A percentile compares a stretch with the other conserved stretches of the same genome.
Evolutionary conservation across 148 eudicot genomes (phyloP).

Genomic region (Rhododendron vialii): DNA sequence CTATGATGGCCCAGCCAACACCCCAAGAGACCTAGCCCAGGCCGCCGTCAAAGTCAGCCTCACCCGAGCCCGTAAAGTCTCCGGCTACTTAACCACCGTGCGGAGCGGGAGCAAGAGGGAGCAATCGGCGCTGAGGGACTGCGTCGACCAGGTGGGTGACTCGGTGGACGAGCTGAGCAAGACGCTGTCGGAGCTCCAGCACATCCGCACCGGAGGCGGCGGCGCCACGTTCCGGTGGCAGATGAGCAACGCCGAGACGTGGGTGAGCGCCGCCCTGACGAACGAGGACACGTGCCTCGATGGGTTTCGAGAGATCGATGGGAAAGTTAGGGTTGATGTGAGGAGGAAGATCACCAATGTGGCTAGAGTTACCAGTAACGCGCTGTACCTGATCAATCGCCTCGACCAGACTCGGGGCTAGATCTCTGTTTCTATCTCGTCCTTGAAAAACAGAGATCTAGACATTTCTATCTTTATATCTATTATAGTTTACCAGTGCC

Average conservation of each 20-base stretch:
- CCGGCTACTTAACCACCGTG: conserved; percentile 23
- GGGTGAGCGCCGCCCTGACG: conserved; percentile 67
- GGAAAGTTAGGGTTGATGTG: conserved; percentile 32
- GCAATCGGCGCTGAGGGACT: conserved; percentile 37
- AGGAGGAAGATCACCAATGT: conserved; percentile 39
- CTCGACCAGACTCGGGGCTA: conserved; percentile 24
- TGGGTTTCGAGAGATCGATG: conserved; percentile 38
- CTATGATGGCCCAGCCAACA: conserved; percentile 38
- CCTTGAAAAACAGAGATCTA: neutral
- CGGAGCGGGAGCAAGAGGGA: conserved; percentile 12
- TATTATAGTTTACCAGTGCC: neutral
- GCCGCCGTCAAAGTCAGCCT: conserved; percentile 50
- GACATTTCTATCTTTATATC: neutral
- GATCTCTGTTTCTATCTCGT: neutral
- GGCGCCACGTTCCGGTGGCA: conserved; percentile 38
- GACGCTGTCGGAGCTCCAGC: conserved; percentile 42
- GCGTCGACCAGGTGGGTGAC: conserved; percentile 42
- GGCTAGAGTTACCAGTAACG: conserved; percentile 60
- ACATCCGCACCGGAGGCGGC: conserved; percentile 19
- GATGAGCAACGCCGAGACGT: conserved; percentile 62
- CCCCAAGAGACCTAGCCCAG: conserved; percentile 40
- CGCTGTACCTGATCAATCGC: conserved; percentile 50
- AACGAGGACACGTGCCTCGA: conserved; percentile 55
- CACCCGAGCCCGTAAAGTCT: conserved; percentile 24
- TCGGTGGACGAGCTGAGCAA: conserved; percentile 40